Evolutionary conservation across 345 rosid genomes (phyloP).

Genomic region (Hypericum perforatum): DNA sequence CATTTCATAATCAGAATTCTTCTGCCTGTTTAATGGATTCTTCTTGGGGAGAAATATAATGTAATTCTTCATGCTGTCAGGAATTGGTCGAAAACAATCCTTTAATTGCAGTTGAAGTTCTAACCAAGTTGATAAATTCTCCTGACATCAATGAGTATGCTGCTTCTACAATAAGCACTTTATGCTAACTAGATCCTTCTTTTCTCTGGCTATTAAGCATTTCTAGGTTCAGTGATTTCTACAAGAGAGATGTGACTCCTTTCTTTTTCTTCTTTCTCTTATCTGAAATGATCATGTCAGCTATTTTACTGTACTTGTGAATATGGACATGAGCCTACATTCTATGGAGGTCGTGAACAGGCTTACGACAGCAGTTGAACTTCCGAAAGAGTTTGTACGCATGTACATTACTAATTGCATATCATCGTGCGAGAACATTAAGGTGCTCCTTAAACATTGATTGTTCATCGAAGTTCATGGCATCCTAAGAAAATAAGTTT

Average conservation of each 20-base stretch:
- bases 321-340: conserved; percentile 96
- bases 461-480: too few relatives aligned
- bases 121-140: conserved; percentile 76
- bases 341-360: conserved; percentile 99
- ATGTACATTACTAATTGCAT: conserved; percentile 93
- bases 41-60: conserved; percentile 15
- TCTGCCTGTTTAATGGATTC: neutral
- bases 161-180: conserved; percentile 8
- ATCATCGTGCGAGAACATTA: conserved; percentile 80
- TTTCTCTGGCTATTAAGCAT: too few relatives aligned
- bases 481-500: too few relatives aligned
- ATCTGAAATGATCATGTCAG: conserved; percentile 30
- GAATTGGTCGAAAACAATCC: conserved; percentile 96
- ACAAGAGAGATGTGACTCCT: neutral
- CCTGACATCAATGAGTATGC: conserved; percentile 84
- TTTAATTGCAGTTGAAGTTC: conserved; percentile 84
- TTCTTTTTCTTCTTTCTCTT: conserved; percentile 4
- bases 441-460: conserved; percentile 31
- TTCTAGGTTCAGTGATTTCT: too few relatives aligned
- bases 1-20: conserved; percentile 6
- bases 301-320: conserved; percentile 76
- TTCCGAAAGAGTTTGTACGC: conserved; percentile 86
- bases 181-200: too few relatives aligned
- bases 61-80: conserved; percentile 34
- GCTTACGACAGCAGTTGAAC: conserved; percentile 87